phyloP scores from a whole-genome alignment of 495 filamentous ascomycete genomes.

The Collariella sp. region DNA sequence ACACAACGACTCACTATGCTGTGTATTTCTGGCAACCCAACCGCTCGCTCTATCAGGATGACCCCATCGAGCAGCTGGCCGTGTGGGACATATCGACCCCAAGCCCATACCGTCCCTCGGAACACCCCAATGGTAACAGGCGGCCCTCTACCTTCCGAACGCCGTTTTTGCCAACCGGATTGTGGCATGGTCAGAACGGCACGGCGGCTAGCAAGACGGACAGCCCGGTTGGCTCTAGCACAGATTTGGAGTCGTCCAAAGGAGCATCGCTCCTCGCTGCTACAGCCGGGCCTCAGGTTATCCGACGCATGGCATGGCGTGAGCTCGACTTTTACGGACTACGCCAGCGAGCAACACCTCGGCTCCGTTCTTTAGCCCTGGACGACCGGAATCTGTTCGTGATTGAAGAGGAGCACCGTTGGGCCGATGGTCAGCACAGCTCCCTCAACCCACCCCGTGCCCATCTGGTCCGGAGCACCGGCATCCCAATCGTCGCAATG shows the following conservation, averaged over 20 bases:
- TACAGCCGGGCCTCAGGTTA: constrained; percentile 40
- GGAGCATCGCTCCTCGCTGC: constrained; percentile 8
- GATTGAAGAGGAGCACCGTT: constrained; percentile 42
- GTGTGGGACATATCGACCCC: constrained; percentile 58
- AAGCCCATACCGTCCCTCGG: constrained; percentile 47
- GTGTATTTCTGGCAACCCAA: constrained; percentile 61
- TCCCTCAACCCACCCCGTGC: constrained; percentile 34
- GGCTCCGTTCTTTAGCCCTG: constrained; percentile 46
- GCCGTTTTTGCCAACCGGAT: constrained; percentile 15
- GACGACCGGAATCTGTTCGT: constrained; percentile 43
- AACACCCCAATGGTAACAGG: constrained; percentile 41
- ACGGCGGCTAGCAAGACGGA: neutral
- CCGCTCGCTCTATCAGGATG: constrained; percentile 50
- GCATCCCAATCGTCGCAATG: constrained; percentile 41
- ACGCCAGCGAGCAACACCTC: constrained; percentile 48
- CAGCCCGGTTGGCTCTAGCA: neutral
- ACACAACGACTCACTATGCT: constrained; percentile 55
- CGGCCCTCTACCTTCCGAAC: constrained; percentile 23
- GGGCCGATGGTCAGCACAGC: constrained; percentile 39
- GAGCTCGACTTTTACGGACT: constrained; percentile 50
- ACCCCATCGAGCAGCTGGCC: constrained; percentile 53
- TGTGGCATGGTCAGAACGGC: constrained; percentile 18
- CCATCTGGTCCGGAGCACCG: constrained; percentile 41
- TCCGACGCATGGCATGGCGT: constrained; percentile 47
- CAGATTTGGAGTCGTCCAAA: neutral